Evolutionary conservation across 306 rosid species (phyloP).

Genomic region (Gillenia trifoliata): DNA sequence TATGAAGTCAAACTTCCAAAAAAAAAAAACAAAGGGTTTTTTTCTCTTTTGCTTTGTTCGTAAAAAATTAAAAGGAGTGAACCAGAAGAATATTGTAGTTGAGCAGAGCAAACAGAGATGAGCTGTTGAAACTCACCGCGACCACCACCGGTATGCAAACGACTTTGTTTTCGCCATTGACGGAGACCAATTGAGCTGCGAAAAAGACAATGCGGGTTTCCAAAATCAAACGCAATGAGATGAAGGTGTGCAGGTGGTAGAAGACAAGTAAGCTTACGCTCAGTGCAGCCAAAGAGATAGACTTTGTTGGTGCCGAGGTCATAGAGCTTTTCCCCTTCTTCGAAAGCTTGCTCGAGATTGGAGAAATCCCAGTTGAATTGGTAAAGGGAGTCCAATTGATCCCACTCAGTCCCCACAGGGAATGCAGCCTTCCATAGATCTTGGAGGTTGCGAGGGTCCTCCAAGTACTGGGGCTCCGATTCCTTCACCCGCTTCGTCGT

Average conservation of each 20-base stretch:
- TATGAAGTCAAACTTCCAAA: neutral
- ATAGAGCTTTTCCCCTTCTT: slow-evolving; percentile 56
- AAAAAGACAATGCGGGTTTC: slow-evolving; percentile 17
- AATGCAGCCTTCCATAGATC: slow-evolving; percentile 45
- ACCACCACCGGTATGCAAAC: slow-evolving; percentile 76
- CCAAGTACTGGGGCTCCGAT: slow-evolving; percentile 36
- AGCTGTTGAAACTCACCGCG: slow-evolving; percentile 49
- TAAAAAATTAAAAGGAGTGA: too few relatives aligned
- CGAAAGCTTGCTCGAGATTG: slow-evolving; percentile 63
- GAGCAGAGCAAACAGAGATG: neutral
- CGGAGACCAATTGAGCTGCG: slow-evolving; percentile 72
- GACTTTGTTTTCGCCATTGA: slow-evolving; percentile 64
- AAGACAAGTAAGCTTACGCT: slow-evolving; percentile 18
- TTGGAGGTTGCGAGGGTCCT: slow-evolving; percentile 43
- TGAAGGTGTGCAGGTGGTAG: neutral
- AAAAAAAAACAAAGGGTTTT: neutral
- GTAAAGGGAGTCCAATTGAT: slow-evolving; percentile 36
- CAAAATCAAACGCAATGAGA: neutral
- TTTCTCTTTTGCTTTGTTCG: neutral
- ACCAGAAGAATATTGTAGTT: too few relatives aligned
- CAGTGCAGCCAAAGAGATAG: slow-evolving; percentile 77
- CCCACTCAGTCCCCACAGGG: slow-evolving; percentile 50
- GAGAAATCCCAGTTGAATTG: slow-evolving; percentile 46
- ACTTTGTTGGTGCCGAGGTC: slow-evolving; percentile 45
- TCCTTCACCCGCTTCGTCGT: slow-evolving; percentile 50